A percentile compares a stretch with the other conserved stretches of the same genome.
Evolutionary conservation across 2,329 filamentous ascomycete species (phyloP).

Genomic region (Myriosclerotinia curreyana): DNA sequence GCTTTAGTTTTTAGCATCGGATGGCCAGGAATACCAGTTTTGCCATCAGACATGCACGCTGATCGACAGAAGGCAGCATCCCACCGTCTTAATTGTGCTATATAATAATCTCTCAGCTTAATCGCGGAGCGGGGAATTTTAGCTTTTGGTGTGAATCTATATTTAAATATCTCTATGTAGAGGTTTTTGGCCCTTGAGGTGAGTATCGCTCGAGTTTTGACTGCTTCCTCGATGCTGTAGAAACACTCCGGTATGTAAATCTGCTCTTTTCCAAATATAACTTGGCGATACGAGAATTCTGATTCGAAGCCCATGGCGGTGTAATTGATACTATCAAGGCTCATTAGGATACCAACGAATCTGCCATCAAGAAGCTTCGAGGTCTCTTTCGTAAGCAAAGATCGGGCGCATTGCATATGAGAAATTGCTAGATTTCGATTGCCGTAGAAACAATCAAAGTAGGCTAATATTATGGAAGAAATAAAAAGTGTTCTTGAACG

Average conservation of each 20-base stretch:
- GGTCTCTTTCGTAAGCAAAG: slow-evolving; percentile 26
- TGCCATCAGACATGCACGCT: neutral
- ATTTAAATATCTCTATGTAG: slow-evolving; percentile 26
- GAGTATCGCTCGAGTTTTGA: slow-evolving; percentile 25
- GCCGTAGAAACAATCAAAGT: slow-evolving; percentile 35
- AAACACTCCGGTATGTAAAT: slow-evolving; percentile 36
- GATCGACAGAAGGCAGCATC: slow-evolving; percentile 14
- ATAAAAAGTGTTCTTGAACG: slow-evolving; percentile 27
- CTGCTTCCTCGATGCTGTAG: slow-evolving; percentile 39
- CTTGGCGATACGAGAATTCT: slow-evolving; percentile 56
- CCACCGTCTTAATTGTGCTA: slow-evolving; percentile 15
- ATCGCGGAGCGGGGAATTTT: slow-evolving; percentile 22
- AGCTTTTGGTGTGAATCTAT: slow-evolving; percentile 39
- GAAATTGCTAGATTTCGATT: slow-evolving; percentile 55
- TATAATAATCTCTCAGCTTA: slow-evolving; percentile 13
- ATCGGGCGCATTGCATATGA: slow-evolving; percentile 47
- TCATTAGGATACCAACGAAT: slow-evolving; percentile 58
- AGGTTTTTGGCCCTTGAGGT: slow-evolving; percentile 45
- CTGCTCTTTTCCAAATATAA: slow-evolving; percentile 10
- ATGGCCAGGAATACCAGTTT: neutral
- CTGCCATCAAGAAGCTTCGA: slow-evolving; percentile 47
- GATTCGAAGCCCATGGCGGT: slow-evolving; percentile 43
- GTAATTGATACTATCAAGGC: slow-evolving; percentile 50
- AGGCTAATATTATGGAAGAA: slow-evolving; percentile 30
- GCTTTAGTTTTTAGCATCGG: slow-evolving; percentile 4